Evolutionary conservation across 202 grass and related monocot species (phyloP), one percentile per base, ranked within the genome.

Genomic region (Alloteropsis angusta): DNA sequence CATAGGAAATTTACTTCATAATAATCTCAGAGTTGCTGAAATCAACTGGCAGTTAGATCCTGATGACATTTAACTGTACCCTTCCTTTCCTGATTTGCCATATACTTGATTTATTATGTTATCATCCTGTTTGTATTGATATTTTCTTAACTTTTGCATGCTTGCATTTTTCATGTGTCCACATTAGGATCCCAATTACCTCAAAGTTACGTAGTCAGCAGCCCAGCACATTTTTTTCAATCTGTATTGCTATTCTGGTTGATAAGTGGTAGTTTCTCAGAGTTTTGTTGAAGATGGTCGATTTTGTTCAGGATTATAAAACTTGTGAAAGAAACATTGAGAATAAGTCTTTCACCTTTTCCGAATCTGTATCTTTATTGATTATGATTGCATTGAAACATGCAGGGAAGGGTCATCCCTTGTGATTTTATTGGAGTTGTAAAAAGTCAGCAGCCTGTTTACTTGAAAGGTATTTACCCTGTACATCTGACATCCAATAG

Each of bases 381-480:
- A 68, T 44, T 67, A 39, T 88, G 48, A n/a, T 59, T 77, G 39
- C 79, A 26, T 41, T 47, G 44, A 7, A 77, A 81, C 64, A 80
- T 80, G 55, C 74, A 99, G 96, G 96, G 96, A 87, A 93, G 96
- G 77, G 90, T 93, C 68, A 91, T 99, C 82, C 92, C 96, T 76
- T 99, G 96, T 26, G 96, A 99, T 88, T 99, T 99, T 80, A 96
- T 99, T 49, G 92, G 92, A 0, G 46, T 85, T 34, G 56, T 93
- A 54, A 93, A 87, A 93, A 99, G 90, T 80, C 96, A 99, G 81
- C 96, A 91, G 42, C 96, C 96, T 70, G 78, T 91, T 80, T 96
- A 96, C 63, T 83, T 99, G 82, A 96, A 99, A 91, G 96, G 96
- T 99, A 82, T 65, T 57, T 5, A 18, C 37, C 71, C 42, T 34